phyloP scores from a whole-genome alignment of 495 filamentous ascomycete genomes.

The Lentithecium fluviatile region DNA sequence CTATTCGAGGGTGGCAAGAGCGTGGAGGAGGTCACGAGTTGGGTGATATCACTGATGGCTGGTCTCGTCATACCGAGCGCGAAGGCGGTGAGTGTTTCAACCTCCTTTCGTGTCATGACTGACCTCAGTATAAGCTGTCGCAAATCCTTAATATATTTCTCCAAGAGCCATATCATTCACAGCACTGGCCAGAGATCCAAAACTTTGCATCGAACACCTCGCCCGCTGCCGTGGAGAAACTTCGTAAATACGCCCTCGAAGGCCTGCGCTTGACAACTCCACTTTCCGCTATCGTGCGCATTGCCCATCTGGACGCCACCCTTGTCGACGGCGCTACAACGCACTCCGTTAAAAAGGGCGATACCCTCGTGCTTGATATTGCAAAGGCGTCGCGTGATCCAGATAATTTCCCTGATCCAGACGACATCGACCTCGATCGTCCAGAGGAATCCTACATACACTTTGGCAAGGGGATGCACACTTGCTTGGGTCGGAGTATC shows the following conservation, averaged over 20 bases:
- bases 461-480: constrained; percentile 42
- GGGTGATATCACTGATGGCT: not conserved
- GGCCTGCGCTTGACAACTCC: constrained; percentile 5
- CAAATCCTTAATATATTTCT: constrained; percentile 2
- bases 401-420: constrained; percentile 1
- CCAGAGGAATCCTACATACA: constrained; percentile 1
- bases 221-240: not conserved
- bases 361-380: not conserved
- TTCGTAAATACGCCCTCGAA: not conserved
- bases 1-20: not conserved
- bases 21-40: not conserved
- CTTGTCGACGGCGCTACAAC: not conserved
- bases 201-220: not conserved
- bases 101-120: not conserved
- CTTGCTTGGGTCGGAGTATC: constrained; percentile 39
- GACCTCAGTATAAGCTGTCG: not conserved
- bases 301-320: not conserved
- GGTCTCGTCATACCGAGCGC: not conserved
- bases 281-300: not conserved
- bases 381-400: not conserved
- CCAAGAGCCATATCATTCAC: not conserved
- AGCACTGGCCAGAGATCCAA: constrained; percentile 1
- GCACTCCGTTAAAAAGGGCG: not conserved
- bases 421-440: not conserved
- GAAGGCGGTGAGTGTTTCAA: not conserved